Conservation (phyloP, 176 grass and related monocot genomes). For the Paspalum vaginatum region DNA sequence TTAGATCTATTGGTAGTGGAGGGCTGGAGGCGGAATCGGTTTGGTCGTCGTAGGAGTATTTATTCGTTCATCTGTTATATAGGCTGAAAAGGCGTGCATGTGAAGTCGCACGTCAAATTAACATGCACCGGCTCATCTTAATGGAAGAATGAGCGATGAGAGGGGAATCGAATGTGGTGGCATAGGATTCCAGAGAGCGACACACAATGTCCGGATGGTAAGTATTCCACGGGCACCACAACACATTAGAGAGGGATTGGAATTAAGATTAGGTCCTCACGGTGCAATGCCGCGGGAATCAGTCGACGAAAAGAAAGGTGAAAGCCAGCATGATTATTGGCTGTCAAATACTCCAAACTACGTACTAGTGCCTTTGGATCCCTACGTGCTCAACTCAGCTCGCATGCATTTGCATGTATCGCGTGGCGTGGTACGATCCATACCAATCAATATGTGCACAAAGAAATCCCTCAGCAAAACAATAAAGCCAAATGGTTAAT, state of each 20-base stretch:
- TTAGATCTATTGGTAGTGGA: background rate
- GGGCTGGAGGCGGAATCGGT: constrained; percentile 17
- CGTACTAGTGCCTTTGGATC: background rate
- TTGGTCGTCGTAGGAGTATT: constrained; percentile 31
- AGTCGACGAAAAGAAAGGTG: no score
- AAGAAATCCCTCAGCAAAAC: background rate
- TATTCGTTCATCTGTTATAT: background rate
- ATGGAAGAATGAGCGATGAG: background rate
- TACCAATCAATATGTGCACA: background rate
- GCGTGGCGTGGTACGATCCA: background rate
- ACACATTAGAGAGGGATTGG: background rate
- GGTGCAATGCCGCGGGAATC: constrained; percentile 2
- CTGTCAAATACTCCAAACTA: background rate
- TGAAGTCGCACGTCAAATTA: background rate
- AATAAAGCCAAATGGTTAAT: background rate
- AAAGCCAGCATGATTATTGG: background rate
- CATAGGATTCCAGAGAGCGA: constrained; percentile 29
- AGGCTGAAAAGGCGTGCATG: background rate
- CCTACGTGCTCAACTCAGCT: background rate
- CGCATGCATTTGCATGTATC: background rate
- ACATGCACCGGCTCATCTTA: background rate
- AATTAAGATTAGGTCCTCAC: background rate
- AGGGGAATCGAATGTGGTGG: background rate
- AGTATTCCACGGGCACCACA: constrained; percentile 25
- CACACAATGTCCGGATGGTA: background rate